Conservation (phyloP, 2,329 filamentous ascomycete species). For the Colletotrichum coccodes region DNA sequence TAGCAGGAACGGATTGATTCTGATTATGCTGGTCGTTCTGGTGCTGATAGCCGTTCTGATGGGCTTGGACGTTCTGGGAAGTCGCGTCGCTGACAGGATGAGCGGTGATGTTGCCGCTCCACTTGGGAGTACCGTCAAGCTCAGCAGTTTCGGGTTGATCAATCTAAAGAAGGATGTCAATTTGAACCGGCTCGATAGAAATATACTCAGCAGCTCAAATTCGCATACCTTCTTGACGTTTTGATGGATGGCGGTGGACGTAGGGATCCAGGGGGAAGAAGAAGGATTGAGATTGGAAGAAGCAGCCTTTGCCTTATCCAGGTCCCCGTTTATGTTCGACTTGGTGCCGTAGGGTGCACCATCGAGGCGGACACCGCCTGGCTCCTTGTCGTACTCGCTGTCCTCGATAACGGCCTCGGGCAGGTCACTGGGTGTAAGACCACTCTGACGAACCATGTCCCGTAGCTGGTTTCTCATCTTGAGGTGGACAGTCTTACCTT, state of each 20-base stretch:
- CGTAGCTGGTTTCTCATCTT: conserved; percentile 10
- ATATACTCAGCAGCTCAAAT: neutral
- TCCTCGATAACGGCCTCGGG: conserved; percentile 10
- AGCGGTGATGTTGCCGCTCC: neutral
- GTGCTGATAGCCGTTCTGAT: neutral
- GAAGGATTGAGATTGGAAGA: conserved; percentile 28
- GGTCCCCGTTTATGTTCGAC: neutral
- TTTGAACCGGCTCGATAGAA: too few species aligned
- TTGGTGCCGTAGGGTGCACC: neutral
- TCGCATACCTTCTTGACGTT: neutral
- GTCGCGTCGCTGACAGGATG: neutral
- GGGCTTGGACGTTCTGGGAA: too few species aligned
- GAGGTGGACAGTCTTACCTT: neutral
- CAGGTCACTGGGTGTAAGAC: neutral
- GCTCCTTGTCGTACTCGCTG: conserved; percentile 16
- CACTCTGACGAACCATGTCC: neutral
- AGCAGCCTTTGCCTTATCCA: neutral
- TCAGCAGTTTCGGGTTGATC: conserved; percentile 1
- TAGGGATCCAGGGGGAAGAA: conserved; percentile 28
- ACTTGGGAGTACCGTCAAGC: neutral
- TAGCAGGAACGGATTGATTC: neutral
- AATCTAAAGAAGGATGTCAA: neutral
- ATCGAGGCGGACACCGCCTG: conserved; percentile 23
- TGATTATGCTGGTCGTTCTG: neutral
- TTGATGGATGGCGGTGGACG: neutral